Evolutionary conservation across 129 eudicot species (phyloP).

Genomic region (Tagetes patula): DNA sequence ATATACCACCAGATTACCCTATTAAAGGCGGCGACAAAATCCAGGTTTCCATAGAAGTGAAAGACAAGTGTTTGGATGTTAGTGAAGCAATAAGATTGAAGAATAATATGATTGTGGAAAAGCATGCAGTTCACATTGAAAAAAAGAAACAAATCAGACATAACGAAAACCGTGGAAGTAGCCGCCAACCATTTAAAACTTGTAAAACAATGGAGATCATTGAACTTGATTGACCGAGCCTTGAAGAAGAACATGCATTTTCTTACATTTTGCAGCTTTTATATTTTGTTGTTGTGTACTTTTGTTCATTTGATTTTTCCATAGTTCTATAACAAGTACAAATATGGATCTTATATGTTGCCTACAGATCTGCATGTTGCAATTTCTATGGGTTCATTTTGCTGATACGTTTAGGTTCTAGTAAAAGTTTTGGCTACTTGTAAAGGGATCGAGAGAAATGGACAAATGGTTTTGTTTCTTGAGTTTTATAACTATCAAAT

Average conservation of each 20-base stretch:
- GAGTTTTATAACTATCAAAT: neutral
- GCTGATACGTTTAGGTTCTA: neutral
- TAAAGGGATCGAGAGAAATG: neutral
- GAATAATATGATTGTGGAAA: neutral
- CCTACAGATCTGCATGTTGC: neutral
- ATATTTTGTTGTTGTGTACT: neutral
- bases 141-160: neutral
- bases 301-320: neutral
- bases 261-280: neutral
- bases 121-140: slow-evolving; percentile 20
- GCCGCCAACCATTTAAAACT: neutral
- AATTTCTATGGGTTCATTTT: neutral
- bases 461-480: neutral
- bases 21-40: slow-evolving; percentile 19
- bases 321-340: neutral
- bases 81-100: neutral
- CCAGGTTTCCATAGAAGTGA: slow-evolving; percentile 15
- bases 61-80: neutral
- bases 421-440: neutral
- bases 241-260: neutral
- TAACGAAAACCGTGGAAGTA: neutral
- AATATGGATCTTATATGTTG: neutral
- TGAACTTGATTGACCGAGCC: neutral
- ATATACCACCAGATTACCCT: slow-evolving; percentile 18
- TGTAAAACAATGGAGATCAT: neutral